Conservation (phyloP, 768 basidiomycete genomes). For the Leucosporidium scottii region DNA sequence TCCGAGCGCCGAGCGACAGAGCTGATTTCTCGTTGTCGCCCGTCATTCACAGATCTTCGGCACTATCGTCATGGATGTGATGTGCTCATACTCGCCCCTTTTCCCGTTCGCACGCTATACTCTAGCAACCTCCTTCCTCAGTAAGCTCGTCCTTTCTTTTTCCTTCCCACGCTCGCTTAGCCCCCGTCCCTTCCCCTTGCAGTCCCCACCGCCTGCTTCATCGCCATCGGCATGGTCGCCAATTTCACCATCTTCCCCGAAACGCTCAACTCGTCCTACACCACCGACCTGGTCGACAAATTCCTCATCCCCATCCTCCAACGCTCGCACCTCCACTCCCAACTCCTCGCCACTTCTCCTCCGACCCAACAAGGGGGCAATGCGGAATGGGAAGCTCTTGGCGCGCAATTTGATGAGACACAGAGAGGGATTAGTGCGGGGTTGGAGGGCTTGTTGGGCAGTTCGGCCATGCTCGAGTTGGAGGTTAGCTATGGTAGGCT, state of each 20-base stretch:
- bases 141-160: neutral
- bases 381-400: neutral
- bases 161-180: constrained; percentile 22
- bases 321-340: constrained; percentile 24
- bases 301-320: constrained; percentile 37
- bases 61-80: constrained; percentile 34
- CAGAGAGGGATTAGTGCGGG: constrained; percentile 10
- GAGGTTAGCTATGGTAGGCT: constrained; percentile 18
- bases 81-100: constrained; percentile 44
- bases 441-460: constrained; percentile 17
- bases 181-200: constrained; percentile 39
- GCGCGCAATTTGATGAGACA: neutral
- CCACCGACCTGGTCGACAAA: constrained; percentile 35
- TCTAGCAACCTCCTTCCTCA: constrained; percentile 2
- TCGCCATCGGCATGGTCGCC: constrained; percentile 49
- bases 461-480: constrained; percentile 14
- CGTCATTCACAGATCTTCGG: constrained; percentile 3
- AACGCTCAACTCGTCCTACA: constrained; percentile 47
- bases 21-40: constrained; percentile 1
- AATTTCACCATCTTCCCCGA: constrained; percentile 53
- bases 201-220: constrained; percentile 49
- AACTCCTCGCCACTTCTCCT: constrained; percentile 10
- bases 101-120: constrained; percentile 39
- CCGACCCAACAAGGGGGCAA: neutral
- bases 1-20: neutral